Percentiles rank a stretch among this genome's conserved stretches.
phyloP scores from a whole-genome alignment of 176 grass and related monocot genomes.

The Juncus inflexus region DNA sequence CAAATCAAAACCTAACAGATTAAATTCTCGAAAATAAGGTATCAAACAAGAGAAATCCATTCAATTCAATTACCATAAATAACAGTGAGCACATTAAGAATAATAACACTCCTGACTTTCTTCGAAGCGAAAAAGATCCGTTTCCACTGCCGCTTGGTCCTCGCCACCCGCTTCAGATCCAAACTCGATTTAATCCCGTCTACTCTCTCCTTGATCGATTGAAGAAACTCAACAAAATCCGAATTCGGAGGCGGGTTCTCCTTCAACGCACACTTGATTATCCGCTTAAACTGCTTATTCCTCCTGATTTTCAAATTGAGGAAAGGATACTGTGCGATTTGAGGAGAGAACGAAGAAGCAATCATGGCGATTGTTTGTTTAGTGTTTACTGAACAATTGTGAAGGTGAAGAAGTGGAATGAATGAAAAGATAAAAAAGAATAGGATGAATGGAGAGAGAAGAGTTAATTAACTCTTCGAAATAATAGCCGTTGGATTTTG shows the following conservation, averaged over 20 bases:
- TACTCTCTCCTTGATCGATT: constrained; percentile 11
- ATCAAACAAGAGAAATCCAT: neutral
- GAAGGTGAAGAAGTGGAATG: too few relatives aligned
- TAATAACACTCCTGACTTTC: constrained; percentile 85
- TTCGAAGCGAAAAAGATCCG: constrained; percentile 92
- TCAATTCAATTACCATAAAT: constrained; percentile 55
- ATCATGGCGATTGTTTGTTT: too few relatives aligned
- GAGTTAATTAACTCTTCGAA: too few relatives aligned
- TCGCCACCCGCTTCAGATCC: constrained; percentile 21
- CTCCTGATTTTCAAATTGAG: neutral
- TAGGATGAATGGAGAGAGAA: too few relatives aligned
- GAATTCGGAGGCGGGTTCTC: constrained; percentile 9
- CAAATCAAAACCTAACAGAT: neutral
- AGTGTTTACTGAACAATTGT: too few relatives aligned
- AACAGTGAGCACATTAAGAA: constrained; percentile 90
- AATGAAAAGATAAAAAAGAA: too few relatives aligned
- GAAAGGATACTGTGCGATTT: constrained; percentile 7
- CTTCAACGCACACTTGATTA: constrained; percentile 20
- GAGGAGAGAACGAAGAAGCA: neutral
- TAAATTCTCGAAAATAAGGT: neutral
- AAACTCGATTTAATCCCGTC: constrained; percentile 20
- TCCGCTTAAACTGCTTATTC: neutral
- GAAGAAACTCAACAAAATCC: neutral
- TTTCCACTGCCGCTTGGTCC: constrained; percentile 54
- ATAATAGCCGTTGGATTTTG: too few relatives aligned